Conservation (phyloP, 106 monocot genomes). For the Dioscorea dumetorum region DNA sequence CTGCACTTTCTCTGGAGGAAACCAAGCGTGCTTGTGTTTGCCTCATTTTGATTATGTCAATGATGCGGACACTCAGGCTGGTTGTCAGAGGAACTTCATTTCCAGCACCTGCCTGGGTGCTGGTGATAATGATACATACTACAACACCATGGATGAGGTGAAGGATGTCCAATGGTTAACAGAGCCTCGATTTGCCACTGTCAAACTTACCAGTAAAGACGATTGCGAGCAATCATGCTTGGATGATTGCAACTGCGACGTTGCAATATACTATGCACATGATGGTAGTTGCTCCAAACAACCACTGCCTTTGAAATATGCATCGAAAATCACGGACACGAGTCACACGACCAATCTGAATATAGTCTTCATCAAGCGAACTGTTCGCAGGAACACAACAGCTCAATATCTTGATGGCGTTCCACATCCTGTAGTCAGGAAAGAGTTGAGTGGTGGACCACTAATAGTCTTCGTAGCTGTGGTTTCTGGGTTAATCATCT, state of each 20-base stretch:
- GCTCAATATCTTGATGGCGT: background rate
- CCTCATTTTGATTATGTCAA: background rate
- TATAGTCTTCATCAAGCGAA: background rate
- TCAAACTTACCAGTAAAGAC: background rate
- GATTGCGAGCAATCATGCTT: conserved; percentile 15
- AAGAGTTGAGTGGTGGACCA: background rate
- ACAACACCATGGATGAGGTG: background rate
- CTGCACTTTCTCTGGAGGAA: background rate
- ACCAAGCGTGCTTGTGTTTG: background rate
- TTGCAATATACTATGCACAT: background rate
- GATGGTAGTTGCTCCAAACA: background rate
- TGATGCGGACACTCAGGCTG: background rate
- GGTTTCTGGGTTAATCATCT: background rate
- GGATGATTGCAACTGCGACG: conserved; percentile 17
- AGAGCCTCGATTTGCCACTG: background rate
- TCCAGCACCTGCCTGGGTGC: background rate
- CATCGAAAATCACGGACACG: background rate
- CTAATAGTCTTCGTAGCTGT: background rate
- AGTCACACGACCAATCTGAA: no score
- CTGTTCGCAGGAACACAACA: background rate
- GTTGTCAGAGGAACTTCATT: background rate
- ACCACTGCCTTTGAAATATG: background rate
- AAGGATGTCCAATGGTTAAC: conserved; percentile 1
- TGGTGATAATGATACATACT: background rate
- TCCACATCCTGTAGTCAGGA: background rate